Percentiles rank a stretch among this genome's conserved stretches.
Evolutionary conservation across 2,329 filamentous ascomycete genomes (phyloP).

Genomic region (Aspergillus sp.): DNA sequence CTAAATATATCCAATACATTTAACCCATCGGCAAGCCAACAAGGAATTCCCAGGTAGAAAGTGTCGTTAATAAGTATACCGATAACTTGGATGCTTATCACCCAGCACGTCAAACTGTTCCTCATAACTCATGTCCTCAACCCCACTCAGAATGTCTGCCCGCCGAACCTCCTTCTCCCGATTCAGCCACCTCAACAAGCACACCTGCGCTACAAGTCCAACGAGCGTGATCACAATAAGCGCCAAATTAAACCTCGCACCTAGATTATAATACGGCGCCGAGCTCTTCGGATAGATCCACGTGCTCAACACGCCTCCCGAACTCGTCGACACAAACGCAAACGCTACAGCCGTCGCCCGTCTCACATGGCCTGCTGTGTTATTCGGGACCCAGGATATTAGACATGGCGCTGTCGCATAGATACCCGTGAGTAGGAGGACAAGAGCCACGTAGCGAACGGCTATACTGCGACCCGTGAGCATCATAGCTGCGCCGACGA

Average conservation of each 20-base stretch:
- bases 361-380: constrained; percentile 7
- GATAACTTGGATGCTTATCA: constrained; percentile 15
- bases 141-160: background rate
- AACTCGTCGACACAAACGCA: constrained; percentile 13
- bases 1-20: no score
- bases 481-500: constrained; percentile 13
- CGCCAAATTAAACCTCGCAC: constrained; percentile 10
- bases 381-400: constrained; percentile 17
- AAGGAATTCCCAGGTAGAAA: no score
- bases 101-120: constrained; percentile 13
- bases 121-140: constrained; percentile 8
- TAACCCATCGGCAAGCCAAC: no score
- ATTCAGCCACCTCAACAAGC: constrained; percentile 9
- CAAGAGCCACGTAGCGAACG: constrained; percentile 11
- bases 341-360: constrained; percentile 10
- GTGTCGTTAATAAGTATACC: constrained; percentile 13
- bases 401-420: constrained; percentile 13
- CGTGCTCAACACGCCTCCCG: constrained; percentile 11
- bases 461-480: background rate
- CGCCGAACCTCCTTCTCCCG: constrained; percentile 1
- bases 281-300: constrained; percentile 16
- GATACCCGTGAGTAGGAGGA: constrained; percentile 12
- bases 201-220: constrained; percentile 7
- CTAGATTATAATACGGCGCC: constrained; percentile 11
- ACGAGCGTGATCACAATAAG: constrained; percentile 9